These are phyloP conservation scores for Papiliotrema nemorosa DNA, from an alignment of 1,284 basidiomycete genomes.

Conservation along the genomic window DNA sequence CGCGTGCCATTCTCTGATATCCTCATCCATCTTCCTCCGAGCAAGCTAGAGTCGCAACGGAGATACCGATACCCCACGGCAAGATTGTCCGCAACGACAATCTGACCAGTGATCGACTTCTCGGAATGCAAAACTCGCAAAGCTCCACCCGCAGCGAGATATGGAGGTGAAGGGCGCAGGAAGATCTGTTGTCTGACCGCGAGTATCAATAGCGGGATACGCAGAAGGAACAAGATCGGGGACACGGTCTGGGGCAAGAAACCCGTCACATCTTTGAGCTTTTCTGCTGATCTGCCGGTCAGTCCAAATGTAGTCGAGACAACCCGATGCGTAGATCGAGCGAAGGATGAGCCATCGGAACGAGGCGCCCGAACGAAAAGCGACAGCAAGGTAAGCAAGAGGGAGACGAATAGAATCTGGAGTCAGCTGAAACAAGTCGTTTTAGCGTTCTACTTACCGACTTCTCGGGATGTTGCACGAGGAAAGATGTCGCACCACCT, in stretches of 20 bases:
- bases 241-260: conserved; percentile 22
- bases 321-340: conserved; percentile 3
- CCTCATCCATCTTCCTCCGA: conserved; percentile 82
- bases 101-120: conserved; percentile 66
- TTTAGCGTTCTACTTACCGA: conserved; percentile 14
- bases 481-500: background rate
- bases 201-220: conserved; percentile 30
- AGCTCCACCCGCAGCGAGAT: conserved; percentile 54
- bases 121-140: conserved; percentile 67
- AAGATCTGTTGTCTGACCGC: conserved; percentile 32
- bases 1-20: conserved; percentile 40
- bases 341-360: conserved; percentile 13
- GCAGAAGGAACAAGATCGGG: conserved; percentile 27
- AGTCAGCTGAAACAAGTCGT: conserved; percentile 12
- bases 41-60: conserved; percentile 78
- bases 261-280: conserved; percentile 4
- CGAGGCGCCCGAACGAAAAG: conserved; percentile 20
- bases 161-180: conserved; percentile 48
- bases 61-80: conserved; percentile 67
- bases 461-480: conserved; percentile 23
- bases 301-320: conserved; percentile 7
- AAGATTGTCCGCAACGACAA: conserved; percentile 71
- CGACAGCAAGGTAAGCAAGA: conserved; percentile 24
- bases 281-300: background rate
- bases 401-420: conserved; percentile 31